Evolutionary conservation across 2,329 filamentous ascomycete species (phyloP).

Genomic region (Cercospora sp.): DNA sequence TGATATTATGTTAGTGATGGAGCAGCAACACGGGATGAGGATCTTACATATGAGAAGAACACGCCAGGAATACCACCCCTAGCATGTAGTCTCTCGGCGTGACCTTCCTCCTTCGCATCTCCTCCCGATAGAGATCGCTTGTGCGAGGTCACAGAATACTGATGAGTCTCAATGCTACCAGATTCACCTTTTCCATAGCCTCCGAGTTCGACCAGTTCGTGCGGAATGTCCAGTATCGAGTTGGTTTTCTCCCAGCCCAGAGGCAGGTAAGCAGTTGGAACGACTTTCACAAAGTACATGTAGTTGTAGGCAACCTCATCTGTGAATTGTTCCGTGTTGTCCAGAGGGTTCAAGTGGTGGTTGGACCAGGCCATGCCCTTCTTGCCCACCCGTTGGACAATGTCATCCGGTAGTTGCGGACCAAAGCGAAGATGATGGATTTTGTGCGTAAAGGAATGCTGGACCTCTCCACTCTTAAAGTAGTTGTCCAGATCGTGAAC

Average conservation of each 20-base stretch:
- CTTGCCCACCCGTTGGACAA: conserved; percentile 63
- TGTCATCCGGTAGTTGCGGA: conserved; percentile 76
- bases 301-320: conserved; percentile 86
- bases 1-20: conserved; percentile 14
- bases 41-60: conserved; percentile 93
- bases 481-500: conserved; percentile 97
- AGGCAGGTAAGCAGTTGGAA: conserved; percentile 90
- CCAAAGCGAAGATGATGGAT: conserved; percentile 92
- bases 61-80: conserved; percentile 92
- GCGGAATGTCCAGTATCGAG: conserved; percentile 37
- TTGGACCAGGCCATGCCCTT: conserved; percentile 71
- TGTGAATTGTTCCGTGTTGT: conserved; percentile 74
- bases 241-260: conserved; percentile 76
- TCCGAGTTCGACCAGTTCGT: conserved; percentile 64
- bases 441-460: conserved; percentile 84
- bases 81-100: conserved; percentile 88
- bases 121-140: conserved; percentile 84
- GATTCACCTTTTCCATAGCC: conserved; percentile 61
- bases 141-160: conserved; percentile 97
- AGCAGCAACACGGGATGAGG: too few relatives aligned
- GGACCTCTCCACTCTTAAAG: conserved; percentile 65
- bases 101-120: conserved; percentile 79
- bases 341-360: conserved; percentile 89
- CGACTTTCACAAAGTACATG: conserved; percentile 99
- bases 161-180: conserved; percentile 93